Evolutionary conservation across 495 filamentous ascomycete genomes (phyloP), one percentile per base, ranked within the genome.

Genomic region (Aspergillus baeticus): DNA sequence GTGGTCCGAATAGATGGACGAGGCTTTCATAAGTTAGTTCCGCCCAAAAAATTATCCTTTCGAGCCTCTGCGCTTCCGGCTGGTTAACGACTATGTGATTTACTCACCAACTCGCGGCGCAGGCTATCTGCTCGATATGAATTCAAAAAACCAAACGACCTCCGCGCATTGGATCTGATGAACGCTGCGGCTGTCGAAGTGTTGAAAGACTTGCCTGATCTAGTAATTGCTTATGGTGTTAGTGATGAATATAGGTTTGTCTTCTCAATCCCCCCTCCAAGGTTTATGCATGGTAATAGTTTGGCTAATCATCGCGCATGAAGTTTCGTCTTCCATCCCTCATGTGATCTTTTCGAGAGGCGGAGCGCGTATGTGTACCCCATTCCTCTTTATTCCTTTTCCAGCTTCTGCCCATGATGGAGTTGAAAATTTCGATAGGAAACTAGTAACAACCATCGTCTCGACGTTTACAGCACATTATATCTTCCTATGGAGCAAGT

Each of bases 381-480:
- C n/a, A n/a, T 29, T 20, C 29, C 48, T n/a, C n/a, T 49, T 35
- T 38, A 8, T 23, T 29, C 13, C 45, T 45, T 10, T 18, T 8
- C 49, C 11, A 22, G 36, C 35, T 15, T 42, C 1, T 11, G 10
- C 38, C 23, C 14, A 23, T 11, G 5, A 11, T 49, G 1, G 23
- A 35, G 17, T 33, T 17, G 20, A 44, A 41, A 47, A 35, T 10
- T 5, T 48, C n/a, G 43, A 23, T 46, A 93, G 90, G 58, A 98
- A 98, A 72, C 78, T 98, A 10, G 84, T 91, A 2, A 92, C 91
- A 0, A 97, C 92, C 0, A 81, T 98, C 33, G 89, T 91, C 4
- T 96, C 91, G 1, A 91, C 89, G 0, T 98, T 98, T 60, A 96
- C 93, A n/a, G 86, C 89, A 5, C 86, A 92, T 68, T 98, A 97